These are phyloP conservation scores for Ormosia emarginata DNA, from an alignment of 306 rosid genomes.

Conservation along the genomic window DNA sequence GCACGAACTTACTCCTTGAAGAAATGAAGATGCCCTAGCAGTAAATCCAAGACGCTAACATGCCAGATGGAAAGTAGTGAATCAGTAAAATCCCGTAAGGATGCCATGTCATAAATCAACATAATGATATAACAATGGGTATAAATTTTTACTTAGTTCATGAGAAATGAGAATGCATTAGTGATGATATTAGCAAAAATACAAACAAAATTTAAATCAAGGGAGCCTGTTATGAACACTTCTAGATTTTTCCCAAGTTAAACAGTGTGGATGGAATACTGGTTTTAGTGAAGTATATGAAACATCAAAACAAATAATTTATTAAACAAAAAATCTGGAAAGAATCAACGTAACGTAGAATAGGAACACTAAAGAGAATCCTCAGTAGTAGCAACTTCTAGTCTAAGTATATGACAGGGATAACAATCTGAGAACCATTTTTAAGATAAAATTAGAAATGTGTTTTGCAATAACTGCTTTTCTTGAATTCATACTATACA, in stretches of 20 bases:
- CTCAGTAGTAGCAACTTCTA: neutral
- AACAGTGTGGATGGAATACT: neutral
- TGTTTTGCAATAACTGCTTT: constrained; percentile 5
- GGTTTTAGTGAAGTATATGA: neutral
- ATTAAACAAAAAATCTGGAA: neutral
- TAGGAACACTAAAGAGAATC: neutral
- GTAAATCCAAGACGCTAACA: constrained; percentile 39
- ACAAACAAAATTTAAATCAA: neutral
- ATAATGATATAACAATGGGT: neutral
- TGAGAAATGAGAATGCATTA: neutral
- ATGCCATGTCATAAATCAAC: neutral
- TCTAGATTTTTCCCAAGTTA: neutral
- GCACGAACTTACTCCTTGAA: constrained; percentile 69
- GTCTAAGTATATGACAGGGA: neutral
- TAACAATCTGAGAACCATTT: constrained; percentile 3
- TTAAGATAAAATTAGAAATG: neutral
- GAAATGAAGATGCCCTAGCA: constrained; percentile 31
- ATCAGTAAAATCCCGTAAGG: constrained; percentile 8
- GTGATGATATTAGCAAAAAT: neutral
- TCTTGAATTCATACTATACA: neutral
- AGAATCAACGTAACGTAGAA: neutral
- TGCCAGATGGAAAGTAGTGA: constrained; percentile 28
- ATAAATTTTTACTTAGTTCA: neutral
- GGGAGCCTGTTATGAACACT: neutral
- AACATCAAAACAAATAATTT: neutral